A percentile compares a stretch with the other conserved stretches of the same genome.
Evolutionary conservation across 768 basidiomycete species (phyloP).

Genomic region (Tricholoma furcatifolium): DNA sequence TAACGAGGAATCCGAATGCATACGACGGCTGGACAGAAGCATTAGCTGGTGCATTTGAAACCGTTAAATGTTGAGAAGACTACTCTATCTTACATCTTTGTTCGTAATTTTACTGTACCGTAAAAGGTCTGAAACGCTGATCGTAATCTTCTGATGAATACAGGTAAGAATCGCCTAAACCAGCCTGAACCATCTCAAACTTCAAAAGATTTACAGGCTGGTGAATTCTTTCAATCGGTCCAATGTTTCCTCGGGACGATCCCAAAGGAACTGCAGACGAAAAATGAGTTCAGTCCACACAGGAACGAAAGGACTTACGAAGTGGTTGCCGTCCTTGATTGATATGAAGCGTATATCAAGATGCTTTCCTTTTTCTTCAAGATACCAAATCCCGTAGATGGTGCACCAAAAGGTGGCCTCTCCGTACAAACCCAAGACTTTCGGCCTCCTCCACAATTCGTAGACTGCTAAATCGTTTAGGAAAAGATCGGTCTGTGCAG

Average conservation of each 20-base stretch:
- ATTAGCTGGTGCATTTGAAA: constrained; percentile 29
- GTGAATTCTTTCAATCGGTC: neutral
- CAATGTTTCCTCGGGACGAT: neutral
- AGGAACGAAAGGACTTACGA: neutral
- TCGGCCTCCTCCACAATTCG: neutral
- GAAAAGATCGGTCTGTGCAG: neutral
- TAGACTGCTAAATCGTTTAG: neutral
- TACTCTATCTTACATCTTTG: neutral
- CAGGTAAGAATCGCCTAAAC: no score
- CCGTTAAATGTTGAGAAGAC: neutral
- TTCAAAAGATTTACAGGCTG: no score
- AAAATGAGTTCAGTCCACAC: neutral
- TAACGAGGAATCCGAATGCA: constrained; percentile 17
- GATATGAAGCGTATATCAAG: neutral
- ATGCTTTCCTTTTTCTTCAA: neutral
- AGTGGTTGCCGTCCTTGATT: neutral
- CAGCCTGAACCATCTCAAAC: no score
- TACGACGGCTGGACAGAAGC: constrained; percentile 36
- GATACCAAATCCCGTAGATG: neutral
- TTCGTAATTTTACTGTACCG: no score
- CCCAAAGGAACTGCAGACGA: constrained; percentile 3
- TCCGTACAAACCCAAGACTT: constrained; percentile 1
- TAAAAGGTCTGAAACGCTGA: no score
- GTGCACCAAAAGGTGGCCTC: neutral
- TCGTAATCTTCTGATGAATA: no score